Evolutionary conservation across 768 basidiomycete species (phyloP), one percentile per base, ranked within the genome.

Genomic region (Pholiota microspora): DNA sequence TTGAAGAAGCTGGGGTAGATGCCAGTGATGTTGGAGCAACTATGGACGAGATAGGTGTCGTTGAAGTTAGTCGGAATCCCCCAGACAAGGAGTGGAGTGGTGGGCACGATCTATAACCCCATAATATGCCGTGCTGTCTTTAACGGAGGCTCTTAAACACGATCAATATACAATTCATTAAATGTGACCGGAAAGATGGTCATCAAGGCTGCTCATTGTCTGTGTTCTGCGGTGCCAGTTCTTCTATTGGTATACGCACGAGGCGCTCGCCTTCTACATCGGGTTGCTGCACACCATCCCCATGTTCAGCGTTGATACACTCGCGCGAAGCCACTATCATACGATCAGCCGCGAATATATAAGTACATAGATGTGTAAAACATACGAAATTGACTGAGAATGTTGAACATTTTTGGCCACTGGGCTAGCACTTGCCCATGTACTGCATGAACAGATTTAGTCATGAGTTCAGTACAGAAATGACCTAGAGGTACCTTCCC

Each of bases 321-420:
- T 77, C 76, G 42, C 77, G 74, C 40, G 78, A 74, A 36, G 80
- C 74, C 50, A 87, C 86, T 88, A 34, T 5, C n/a, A 49, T 38
- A 16, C 40, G 27, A 31, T 23, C 25, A 48, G n/a, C 42, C 34
- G 36, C 24, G 34, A 18, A 23, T 45, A 27, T 28, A 24, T 9
- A 53, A 16, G 10, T 13, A 50, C n/a, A 12, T 23, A 4, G 36
- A 23, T 27, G 32, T 6, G 16, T 31, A 29, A 40, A 7, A 75
- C 86, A 62, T 61, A 91, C 89, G 62, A 65, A 89, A 91, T 55
- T 84, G 72, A 53, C 71, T 80, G 46, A 92, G 71, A 49, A 89
- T 89, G 59, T 83, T 79, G 62, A 92, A 91, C 89, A 92, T 92
- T 65, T 81, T 83, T 8, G 88, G 86, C 89, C 88, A 91, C 57